phyloP scores from a whole-genome alignment of 192 early-diverging fungal species.

The Spinellus fusiger region DNA sequence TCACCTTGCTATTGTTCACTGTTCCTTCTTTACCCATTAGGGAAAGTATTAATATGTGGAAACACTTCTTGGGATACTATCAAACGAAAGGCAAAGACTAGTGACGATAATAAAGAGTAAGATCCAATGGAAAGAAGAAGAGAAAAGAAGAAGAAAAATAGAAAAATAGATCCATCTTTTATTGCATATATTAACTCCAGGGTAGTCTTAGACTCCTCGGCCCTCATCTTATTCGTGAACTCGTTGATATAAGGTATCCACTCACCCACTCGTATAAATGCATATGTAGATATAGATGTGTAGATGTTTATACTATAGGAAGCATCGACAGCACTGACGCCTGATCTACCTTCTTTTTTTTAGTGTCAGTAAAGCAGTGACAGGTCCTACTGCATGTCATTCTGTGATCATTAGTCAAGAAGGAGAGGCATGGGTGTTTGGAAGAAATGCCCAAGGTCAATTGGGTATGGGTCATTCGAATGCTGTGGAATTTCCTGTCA shows the following conservation, averaged over 20 bases:
- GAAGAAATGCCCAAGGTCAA: conserved; percentile 43
- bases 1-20: not conserved
- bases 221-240: conserved; percentile 39
- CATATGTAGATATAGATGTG: not conserved
- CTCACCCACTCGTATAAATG: not conserved
- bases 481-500: conserved; percentile 28
- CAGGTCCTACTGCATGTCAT: conserved; percentile 36
- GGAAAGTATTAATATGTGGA: conserved; percentile 16
- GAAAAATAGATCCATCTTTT: not conserved
- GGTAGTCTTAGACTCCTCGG: conserved; percentile 32
- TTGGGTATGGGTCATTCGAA: conserved; percentile 30
- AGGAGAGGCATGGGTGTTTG: conserved; percentile 38
- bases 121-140: not conserved
- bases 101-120: not conserved
- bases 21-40: not conserved
- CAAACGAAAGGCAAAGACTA: conserved; percentile 9
- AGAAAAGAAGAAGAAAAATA: conserved; percentile 1
- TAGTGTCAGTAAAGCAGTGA: conserved; percentile 32
- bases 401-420: conserved; percentile 37
- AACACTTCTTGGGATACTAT: conserved; percentile 17
- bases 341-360: not conserved
- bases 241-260: conserved; percentile 39
- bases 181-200: not conserved
- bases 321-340: not conserved
- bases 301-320: not conserved